Percentiles rank a stretch among this genome's conserved stretches.
phyloP scores from a whole-genome alignment of 495 filamentous ascomycete genomes.

The Echria macrotheca region DNA sequence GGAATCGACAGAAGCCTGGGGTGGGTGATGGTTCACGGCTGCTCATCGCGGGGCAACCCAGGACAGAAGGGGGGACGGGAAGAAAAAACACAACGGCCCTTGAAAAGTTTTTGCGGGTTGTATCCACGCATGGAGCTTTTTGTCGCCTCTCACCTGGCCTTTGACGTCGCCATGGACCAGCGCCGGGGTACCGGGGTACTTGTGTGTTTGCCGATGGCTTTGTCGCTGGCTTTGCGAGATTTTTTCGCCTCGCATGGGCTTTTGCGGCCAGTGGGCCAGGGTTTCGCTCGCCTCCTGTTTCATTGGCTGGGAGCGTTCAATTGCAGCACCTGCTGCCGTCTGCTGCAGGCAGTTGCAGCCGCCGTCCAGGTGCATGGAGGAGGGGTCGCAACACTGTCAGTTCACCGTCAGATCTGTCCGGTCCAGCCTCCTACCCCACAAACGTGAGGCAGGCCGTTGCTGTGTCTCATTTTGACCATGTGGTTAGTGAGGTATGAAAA shows the following conservation, averaged over 20 bases:
- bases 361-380: constrained; percentile 4
- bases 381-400: not conserved
- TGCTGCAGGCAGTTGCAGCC: constrained; percentile 5
- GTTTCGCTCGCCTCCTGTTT: not conserved
- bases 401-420: not conserved
- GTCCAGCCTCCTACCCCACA: no score
- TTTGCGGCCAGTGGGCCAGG: constrained; percentile 16
- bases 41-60: constrained; percentile 22
- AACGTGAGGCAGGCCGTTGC: no score
- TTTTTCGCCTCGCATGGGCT: constrained; percentile 15
- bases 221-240: constrained; percentile 20
- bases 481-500: no score
- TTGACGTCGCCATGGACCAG: constrained; percentile 19
- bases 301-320: constrained; percentile 19
- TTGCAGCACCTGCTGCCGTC: constrained; percentile 7
- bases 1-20: constrained; percentile 9
- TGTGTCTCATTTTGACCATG: no score
- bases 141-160: constrained; percentile 10
- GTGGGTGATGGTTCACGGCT: not conserved
- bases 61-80: constrained; percentile 7
- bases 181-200: constrained; percentile 7
- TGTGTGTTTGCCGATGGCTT: constrained; percentile 13
- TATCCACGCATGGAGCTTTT: constrained; percentile 14
- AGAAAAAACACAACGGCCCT: constrained; percentile 18
- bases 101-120: constrained; percentile 18